Evolutionary conservation across 345 rosid species (phyloP).

Genomic region (Rhodamnia rubescens): DNA sequence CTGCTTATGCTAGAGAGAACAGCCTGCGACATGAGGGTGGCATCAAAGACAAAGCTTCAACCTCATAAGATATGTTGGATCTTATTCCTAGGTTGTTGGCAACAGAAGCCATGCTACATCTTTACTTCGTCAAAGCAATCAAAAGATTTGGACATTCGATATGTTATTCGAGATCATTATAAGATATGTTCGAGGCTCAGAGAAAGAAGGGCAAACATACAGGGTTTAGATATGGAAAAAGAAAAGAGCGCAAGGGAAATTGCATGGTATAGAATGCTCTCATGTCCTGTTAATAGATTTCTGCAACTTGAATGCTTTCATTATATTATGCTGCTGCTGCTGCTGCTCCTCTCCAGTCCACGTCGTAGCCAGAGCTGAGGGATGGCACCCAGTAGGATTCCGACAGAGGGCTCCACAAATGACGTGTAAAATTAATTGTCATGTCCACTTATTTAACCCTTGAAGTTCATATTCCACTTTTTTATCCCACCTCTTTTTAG

Average conservation of each 20-base stretch:
- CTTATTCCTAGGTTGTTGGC: not conserved
- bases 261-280: not conserved
- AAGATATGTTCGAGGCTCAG: not conserved
- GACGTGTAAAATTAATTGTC: not conserved
- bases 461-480: not conserved
- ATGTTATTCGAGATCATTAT: not conserved
- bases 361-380: not conserved
- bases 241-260: not conserved
- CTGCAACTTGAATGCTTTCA: not conserved
- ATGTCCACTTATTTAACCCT: not conserved
- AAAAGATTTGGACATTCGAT: not conserved
- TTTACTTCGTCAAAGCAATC: not conserved
- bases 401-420: not conserved
- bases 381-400: not conserved
- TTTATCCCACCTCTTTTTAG: not conserved
- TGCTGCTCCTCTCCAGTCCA: not conserved
- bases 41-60: slow-evolving; percentile 5
- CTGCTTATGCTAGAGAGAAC: slow-evolving; percentile 57
- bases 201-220: not conserved
- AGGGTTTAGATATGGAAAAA: not conserved
- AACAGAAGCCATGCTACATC: not conserved
- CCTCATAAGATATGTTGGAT: slow-evolving; percentile 6
- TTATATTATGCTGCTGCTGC: not conserved
- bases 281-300: not conserved
- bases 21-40: slow-evolving; percentile 56